Conservation (phyloP, 768 basidiomycete species). For the Leccinum subgranulosum region DNA sequence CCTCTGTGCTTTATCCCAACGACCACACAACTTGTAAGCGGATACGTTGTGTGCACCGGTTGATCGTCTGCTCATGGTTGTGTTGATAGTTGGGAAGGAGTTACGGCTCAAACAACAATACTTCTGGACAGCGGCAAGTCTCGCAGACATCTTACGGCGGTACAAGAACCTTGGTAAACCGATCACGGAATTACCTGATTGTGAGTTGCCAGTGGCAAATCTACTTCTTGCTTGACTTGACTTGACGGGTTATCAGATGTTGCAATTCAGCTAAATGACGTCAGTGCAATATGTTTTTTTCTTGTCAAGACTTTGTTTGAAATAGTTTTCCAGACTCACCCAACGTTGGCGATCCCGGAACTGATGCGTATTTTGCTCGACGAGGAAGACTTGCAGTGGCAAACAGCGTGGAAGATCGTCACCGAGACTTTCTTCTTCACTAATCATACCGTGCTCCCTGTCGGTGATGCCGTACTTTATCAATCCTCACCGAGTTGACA, state of each 20-base stretch:
- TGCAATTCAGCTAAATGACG: constrained; percentile 94
- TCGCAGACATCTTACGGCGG: constrained; percentile 86
- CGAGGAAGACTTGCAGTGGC: constrained; percentile 87
- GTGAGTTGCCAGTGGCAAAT: constrained; percentile 37
- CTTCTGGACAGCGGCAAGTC: constrained; percentile 88
- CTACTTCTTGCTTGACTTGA: constrained; percentile 4
- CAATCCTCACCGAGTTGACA: neutral
- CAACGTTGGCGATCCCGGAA: constrained; percentile 92
- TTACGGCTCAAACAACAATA: constrained; percentile 95
- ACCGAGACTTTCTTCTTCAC: constrained; percentile 94
- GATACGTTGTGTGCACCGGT: neutral
- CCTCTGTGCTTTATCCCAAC: constrained; percentile 93
- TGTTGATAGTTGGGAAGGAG: constrained; percentile 70
- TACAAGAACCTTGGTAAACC: constrained; percentile 89
- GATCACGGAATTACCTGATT: constrained; percentile 79
- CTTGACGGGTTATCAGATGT: constrained; percentile 46
- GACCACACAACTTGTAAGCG: constrained; percentile 71
- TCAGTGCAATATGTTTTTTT: constrained; percentile 31
- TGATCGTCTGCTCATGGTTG: neutral
- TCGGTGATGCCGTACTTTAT: constrained; percentile 33
- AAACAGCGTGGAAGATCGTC: constrained; percentile 82
- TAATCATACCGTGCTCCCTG: constrained; percentile 91
- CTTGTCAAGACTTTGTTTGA: neutral
- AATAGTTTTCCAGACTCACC: constrained; percentile 68
- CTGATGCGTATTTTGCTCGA: constrained; percentile 90